phyloP scores from a whole-genome alignment of 371 early-diverging fungal genomes.

The Mortierella sp. region DNA sequence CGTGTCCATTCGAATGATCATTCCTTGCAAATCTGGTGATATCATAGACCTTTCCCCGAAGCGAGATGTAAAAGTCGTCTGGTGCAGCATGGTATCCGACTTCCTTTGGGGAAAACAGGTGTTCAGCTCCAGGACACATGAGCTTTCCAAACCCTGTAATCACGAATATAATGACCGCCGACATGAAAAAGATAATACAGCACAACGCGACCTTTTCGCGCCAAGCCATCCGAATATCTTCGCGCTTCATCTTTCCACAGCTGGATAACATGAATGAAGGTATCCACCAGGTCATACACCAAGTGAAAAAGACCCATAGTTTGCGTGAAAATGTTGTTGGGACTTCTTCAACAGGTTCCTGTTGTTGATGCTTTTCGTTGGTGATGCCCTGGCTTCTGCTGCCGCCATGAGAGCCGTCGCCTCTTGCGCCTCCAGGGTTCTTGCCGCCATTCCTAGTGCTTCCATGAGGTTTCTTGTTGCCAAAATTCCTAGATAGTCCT shows the following conservation, averaged over 20 bases:
- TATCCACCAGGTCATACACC: conserved; percentile 90
- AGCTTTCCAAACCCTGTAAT: conserved; percentile 88
- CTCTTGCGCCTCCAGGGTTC: conserved; percentile 1
- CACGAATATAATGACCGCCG: conserved; percentile 86
- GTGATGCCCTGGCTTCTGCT: conserved; percentile 31
- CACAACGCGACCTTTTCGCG: conserved; percentile 96
- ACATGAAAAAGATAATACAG: conserved; percentile 84
- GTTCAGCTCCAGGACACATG: conserved; percentile 88
- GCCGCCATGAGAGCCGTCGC: conserved; percentile 7
- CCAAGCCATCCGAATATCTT: conserved; percentile 94
- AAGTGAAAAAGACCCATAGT: conserved; percentile 87
- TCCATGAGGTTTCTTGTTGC: background rate
- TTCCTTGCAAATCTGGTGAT: conserved; percentile 67
- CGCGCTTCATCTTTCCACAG: conserved; percentile 83
- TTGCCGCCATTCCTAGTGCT: background rate
- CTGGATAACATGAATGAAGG: conserved; percentile 71
- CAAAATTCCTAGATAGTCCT: background rate
- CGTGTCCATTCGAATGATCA: conserved; percentile 60
- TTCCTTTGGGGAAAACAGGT: conserved; percentile 68
- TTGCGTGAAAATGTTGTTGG: conserved; percentile 63
- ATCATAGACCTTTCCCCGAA: conserved; percentile 83
- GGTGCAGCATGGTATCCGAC: conserved; percentile 59
- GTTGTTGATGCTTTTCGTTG: conserved; percentile 54
- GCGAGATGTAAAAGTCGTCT: conserved; percentile 70
- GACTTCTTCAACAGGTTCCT: conserved; percentile 59